Evolutionary conservation across 2,329 filamentous ascomycete genomes (phyloP), one percentile per base, ranked within the genome.

Genomic region (Orbilia oligospora): DNA sequence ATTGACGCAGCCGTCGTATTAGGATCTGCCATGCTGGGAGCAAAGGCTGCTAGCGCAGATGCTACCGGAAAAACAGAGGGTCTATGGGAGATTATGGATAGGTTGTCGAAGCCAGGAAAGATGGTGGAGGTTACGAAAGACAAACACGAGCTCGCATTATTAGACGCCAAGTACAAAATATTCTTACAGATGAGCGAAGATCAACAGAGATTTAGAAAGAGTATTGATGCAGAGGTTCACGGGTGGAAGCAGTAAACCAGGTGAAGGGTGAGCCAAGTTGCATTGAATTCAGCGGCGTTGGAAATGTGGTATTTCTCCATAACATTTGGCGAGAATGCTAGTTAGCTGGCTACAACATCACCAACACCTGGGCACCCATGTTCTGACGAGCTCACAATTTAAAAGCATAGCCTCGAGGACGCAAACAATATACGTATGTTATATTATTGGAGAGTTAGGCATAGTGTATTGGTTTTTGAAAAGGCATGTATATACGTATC

Each of bases 1-100:
- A 93, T 97, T 76, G 93, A 97, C 83, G 95, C 95, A 0, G 96
- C 96, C 5, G 96, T 99, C 5, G 95, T 97, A 27, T 94, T 98
- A 83, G 96, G 96, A n/a, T 96, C 96, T 6, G 96, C 96, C 72
- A 99, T 99, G 95, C 88, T 99, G 24, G 96, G 96, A 46, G 96
- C 94, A 75, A 98, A 98, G 86, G 96, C 96, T n/a, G 96, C 95
- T 5, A 96, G 92, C 82, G 91, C 92, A 36, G 91, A 92, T 82
- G 58, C 41, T 1, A 88, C 88, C 9, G 93, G 93, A 53, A 91
- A 91, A 82, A 94, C 92, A 0, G 94, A 97, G 86, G 89, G 92
- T 48, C 87, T 99, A 79, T 99, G 96, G 96, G 89, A 90, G 81
- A 97, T 99, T 84, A 99, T 99, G 96, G 93, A 97, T 84, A 90